Evolutionary conservation across 169 alveolate genomes (phyloP).

Genomic region (Cryptosporidium viatorum): DNA sequence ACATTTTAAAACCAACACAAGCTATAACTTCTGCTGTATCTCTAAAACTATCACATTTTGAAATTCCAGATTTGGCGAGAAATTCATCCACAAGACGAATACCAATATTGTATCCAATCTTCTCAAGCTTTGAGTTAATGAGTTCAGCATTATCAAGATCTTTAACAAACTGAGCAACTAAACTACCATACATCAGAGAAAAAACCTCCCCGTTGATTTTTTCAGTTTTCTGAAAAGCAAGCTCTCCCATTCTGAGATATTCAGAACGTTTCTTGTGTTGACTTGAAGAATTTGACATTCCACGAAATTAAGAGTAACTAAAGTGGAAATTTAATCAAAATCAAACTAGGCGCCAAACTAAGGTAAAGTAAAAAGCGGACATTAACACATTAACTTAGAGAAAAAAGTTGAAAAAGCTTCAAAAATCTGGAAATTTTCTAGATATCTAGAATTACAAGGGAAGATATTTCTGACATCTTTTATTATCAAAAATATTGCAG

Average conservation of each 20-base stretch:
- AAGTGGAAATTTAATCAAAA: neutral
- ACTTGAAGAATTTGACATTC: conserved; percentile 34
- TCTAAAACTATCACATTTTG: conserved; percentile 81
- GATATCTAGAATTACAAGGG: neutral
- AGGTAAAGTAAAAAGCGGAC: conserved; percentile 13
- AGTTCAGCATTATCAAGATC: conserved; percentile 91
- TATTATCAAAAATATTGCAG: neutral
- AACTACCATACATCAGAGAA: conserved; percentile 90
- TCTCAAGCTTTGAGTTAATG: conserved; percentile 89
- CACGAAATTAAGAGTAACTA: neutral
- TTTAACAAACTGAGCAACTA: conserved; percentile 89
- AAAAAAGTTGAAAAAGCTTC: neutral
- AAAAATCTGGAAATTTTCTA: neutral
- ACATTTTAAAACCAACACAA: conserved; percentile 87
- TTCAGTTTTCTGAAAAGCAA: conserved; percentile 75
- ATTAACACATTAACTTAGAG: neutral
- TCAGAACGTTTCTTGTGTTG: conserved; percentile 53
- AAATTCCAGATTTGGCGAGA: conserved; percentile 88
- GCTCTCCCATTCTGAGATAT: conserved; percentile 60
- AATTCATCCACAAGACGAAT: conserved; percentile 91
- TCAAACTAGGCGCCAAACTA: conserved; percentile 13
- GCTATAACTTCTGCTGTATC: conserved; percentile 84
- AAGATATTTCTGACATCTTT: neutral
- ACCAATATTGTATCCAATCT: conserved; percentile 92
- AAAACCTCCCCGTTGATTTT: conserved; percentile 88